Percentiles rank a stretch among this genome's conserved stretches.
phyloP scores from a whole-genome alignment of 768 basidiomycete species.

The Podaxis sp. region DNA sequence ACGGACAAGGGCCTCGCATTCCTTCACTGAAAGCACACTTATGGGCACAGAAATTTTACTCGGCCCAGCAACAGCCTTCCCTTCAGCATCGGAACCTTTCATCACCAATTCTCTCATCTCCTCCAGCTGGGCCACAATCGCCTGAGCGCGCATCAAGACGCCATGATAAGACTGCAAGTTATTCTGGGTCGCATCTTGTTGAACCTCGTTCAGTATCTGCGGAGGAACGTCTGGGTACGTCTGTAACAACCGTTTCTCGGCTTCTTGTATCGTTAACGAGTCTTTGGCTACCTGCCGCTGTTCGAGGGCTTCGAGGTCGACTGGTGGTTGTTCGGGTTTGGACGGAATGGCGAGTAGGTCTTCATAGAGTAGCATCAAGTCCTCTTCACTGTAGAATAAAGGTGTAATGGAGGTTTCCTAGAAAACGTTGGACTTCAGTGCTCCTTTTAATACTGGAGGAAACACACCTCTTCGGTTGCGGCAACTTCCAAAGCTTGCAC shows the following conservation, averaged over 20 bases:
- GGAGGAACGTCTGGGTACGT: not conserved
- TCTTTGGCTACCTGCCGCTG: constrained; percentile 11
- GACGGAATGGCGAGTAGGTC: constrained; percentile 18
- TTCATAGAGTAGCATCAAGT: constrained; percentile 19
- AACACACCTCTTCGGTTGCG: constrained; percentile 16
- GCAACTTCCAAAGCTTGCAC: constrained; percentile 16
- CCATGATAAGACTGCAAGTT: constrained; percentile 28
- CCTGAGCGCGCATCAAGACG: constrained; percentile 34
- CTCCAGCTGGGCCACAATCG: constrained; percentile 35
- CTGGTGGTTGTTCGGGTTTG: constrained; percentile 8
- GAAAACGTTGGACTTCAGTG: too few species aligned
- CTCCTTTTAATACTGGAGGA: too few species aligned
- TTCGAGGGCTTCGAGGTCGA: constrained; percentile 13
- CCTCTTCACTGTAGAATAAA: constrained; percentile 15
- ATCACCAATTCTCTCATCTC: constrained; percentile 22
- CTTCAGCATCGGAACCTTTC: constrained; percentile 12
- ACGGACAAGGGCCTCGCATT: constrained; percentile 58
- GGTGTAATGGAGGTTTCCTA: constrained; percentile 16
- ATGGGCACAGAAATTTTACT: constrained; percentile 33
- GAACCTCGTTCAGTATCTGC: constrained; percentile 6
- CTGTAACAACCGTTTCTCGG: constrained; percentile 5
- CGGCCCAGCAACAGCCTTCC: constrained; percentile 13
- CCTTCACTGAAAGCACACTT: constrained; percentile 45
- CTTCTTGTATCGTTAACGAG: not conserved
- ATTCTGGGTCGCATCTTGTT: constrained; percentile 9